Base-by-base conservation (phyloP, 2,329 filamentous ascomycete genomes). In the Pyrenochaeta sp. region DNA sequence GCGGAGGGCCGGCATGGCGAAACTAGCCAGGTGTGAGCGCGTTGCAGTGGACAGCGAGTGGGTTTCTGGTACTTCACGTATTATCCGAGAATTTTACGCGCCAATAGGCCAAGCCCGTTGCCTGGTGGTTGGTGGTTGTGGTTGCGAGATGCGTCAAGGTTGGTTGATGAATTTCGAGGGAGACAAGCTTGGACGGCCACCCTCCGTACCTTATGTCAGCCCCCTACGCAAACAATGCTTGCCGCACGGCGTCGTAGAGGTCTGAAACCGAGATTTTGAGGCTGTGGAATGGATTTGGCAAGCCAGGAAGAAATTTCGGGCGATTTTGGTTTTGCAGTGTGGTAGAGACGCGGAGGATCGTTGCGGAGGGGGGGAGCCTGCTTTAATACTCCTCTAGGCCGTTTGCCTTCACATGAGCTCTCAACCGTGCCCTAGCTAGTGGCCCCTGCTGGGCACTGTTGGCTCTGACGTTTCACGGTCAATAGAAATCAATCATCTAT, bases 1-100 rank as follows among this genome's bases (percentile, higher is more conserved):
- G 51, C 70, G 67, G 53, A 69, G 60, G 44, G 69, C 59, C 57
- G 70, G 65, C 68, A 70, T 71, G 53, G 60, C 63, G 60, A 56
- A 53, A 58, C 64, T 68, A 54, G n/a, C n/a, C 42, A 47, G 39
- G 44, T 62, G 58, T 69, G 44, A 69, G 65, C 60, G 61, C 47
- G 55, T 46, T 58, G 58, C 40, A 44, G 36, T 45, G 44, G 45
- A 41, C 13, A 18, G 24, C 21, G 40, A 27, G 13, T 18, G 35
- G 39, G 46, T 48, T 21, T 55, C 56, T 60, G 52, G 64, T 51
- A 65, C 66, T 59, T 63, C 65, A 62, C 64, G 66, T 63, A 48
- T 55, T 61, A 53, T 54, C 55, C 48, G 51, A 46, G 41, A 45
- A 49, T 50, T 53, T 51, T 48, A 55, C 58, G 48, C 62, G 60